A percentile compares a stretch with the other conserved stretches of the same genome.
phyloP scores from a whole-genome alignment of 768 basidiomycete genomes.

The Auriculariales sp. region DNA sequence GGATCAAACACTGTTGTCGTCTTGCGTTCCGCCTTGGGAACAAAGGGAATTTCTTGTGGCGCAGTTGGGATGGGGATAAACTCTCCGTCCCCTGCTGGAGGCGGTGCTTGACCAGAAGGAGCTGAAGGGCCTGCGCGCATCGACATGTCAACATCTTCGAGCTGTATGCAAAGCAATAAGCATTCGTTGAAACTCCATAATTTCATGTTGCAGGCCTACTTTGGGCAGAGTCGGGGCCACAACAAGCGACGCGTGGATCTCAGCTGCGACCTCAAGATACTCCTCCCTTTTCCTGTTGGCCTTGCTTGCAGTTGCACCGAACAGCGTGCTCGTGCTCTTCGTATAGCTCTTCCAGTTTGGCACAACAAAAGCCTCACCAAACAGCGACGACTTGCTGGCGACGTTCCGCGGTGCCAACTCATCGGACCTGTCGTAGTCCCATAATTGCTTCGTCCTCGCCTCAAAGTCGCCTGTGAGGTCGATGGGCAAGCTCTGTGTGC shows the following conservation, averaged over 20 bases:
- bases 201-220: slow-evolving; percentile 13
- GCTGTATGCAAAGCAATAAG: not conserved
- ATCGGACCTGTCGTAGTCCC: not conserved
- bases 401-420: not conserved
- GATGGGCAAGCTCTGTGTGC: slow-evolving; percentile 6
- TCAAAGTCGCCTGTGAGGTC: not conserved
- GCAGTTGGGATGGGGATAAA: slow-evolving; percentile 5
- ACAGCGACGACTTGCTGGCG: not conserved
- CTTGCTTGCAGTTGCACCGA: not conserved
- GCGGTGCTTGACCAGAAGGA: slow-evolving; percentile 1
- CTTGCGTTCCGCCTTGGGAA: slow-evolving; percentile 49
- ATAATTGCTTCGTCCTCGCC: not conserved
- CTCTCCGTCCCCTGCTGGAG: slow-evolving; percentile 7
- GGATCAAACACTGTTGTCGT: slow-evolving; percentile 13
- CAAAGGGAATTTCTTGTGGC: slow-evolving; percentile 60
- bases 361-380: not conserved
- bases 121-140: slow-evolving; percentile 7
- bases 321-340: not conserved
- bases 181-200: slow-evolving; percentile 8
- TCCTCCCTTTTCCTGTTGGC: slow-evolving; percentile 2
- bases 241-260: slow-evolving; percentile 51
- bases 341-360: not conserved
- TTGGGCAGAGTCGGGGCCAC: slow-evolving; percentile 40
- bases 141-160: not conserved
- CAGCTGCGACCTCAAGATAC: slow-evolving; percentile 36